phyloP scores from a whole-genome alignment of 306 rosid genomes.

The Arachis stenosperma region DNA sequence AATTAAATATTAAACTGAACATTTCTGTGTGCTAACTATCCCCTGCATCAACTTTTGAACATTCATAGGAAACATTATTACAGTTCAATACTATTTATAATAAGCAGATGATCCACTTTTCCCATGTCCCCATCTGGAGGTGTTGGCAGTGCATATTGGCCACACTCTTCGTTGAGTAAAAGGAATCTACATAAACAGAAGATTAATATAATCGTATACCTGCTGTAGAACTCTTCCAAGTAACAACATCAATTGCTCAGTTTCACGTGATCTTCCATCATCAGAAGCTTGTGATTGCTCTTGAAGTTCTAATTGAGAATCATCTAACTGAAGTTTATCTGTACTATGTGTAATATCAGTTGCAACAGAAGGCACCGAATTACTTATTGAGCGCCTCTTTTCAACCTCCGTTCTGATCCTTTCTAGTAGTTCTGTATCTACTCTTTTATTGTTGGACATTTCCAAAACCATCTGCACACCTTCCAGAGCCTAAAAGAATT shows the following conservation, averaged over 20 bases:
- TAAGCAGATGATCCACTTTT: slow-evolving; percentile 13
- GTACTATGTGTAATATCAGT: slow-evolving; percentile 33
- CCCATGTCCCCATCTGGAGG: not conserved
- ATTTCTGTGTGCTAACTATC: not conserved
- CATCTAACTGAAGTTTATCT: slow-evolving; percentile 32
- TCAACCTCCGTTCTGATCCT: slow-evolving; percentile 73
- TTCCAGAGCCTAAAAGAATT: slow-evolving; percentile 74
- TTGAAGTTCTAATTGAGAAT: slow-evolving; percentile 44
- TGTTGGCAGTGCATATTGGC: not conserved
- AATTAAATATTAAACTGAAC: slow-evolving; percentile 33
- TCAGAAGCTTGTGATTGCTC: slow-evolving; percentile 45
- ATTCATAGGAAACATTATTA: slow-evolving; percentile 18
- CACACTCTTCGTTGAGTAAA: slow-evolving; percentile 4
- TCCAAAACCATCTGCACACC: slow-evolving; percentile 74
- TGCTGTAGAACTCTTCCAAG: slow-evolving; percentile 81
- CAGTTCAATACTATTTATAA: not conserved
- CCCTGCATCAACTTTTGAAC: slow-evolving; percentile 17
- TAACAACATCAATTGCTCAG: slow-evolving; percentile 60
- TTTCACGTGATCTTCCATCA: slow-evolving; percentile 62
- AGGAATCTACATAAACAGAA: slow-evolving; percentile 29
- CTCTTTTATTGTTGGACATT: slow-evolving; percentile 62
- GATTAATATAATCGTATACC: slow-evolving; percentile 51
- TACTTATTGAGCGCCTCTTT: slow-evolving; percentile 46
- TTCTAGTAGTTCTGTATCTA: slow-evolving; percentile 64
- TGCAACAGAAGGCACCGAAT: slow-evolving; percentile 40